Evolutionary conservation across 2,329 filamentous ascomycete species (phyloP), one percentile per base, ranked within the genome.

Genomic region (Rhynchosporium graminicola): DNA sequence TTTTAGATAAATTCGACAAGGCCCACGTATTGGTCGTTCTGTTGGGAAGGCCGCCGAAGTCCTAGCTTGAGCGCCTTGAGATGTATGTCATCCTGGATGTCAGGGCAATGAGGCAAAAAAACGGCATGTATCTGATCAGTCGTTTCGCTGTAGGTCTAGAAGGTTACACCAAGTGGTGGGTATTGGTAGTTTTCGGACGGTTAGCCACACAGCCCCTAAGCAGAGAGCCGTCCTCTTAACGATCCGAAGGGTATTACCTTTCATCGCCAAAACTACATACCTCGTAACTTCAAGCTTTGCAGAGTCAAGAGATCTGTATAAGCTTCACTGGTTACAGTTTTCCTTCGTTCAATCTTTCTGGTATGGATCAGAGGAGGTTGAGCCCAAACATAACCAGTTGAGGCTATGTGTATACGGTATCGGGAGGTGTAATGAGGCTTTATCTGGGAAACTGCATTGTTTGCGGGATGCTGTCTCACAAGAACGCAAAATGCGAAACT

Each of bases 381-480:
- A 20, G 20, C 20, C 3, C 10, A 31, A 29, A 29, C 4, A 48
- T 7, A 52, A 20, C 20, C n/a, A 7, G 2, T 9, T 10, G 4
- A 42, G 33, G 36, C n/a, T 40, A 20, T 54, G 20, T 10, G n/a
- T 42, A 28, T 9, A 42, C 33, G n/a, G 2, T 52, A 6, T 46
- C 15, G 20, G 9, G n/a, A 28, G 33, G 51, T 3, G 2, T 42
- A 33, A 42, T 54, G 38, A 36, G n/a, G 7, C 20, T 54, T 54
- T 36, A 40, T 10, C n/a, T 42, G 33, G 51, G 33, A 38, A 54
- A 10, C 33, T 28, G 20, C 36, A n/a, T 15, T 36, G 38, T 54
- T 29, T 36, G 38, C 51, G 51, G 51, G 51, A 54, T 13, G 51
- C 5, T 54, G 51, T 54, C 51, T 54, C 9, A 54, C 51, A 15